Base-by-base conservation (phyloP, 495 filamentous ascomycete species). In the Hyaloscypha finlandica region DNA sequence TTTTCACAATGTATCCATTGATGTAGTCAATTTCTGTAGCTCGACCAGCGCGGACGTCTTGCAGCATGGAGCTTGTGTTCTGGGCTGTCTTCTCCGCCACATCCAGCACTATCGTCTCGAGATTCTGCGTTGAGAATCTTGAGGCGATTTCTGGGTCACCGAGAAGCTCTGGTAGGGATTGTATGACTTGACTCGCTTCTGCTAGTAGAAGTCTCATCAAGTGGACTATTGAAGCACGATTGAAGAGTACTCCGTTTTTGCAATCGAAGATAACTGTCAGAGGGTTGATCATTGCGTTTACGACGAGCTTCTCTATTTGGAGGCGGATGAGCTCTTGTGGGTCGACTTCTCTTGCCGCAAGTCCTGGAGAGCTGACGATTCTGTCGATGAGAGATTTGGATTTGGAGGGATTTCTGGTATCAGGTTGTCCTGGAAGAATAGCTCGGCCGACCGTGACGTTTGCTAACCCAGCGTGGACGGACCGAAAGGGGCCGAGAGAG, bases 251-350 rank as follows among this genome's bases (percentile, higher is more conserved):
- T 31, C 94, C 91, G 69, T 97, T 97, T 51, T 82, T 80, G 73
- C 88, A 89, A 63, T 89, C 80, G 62, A 92, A 80, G 3, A 96
- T 74, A 4, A 85, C 89, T 0, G 93, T 94, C 5, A 97, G 76
- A 0, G 94, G 92, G 73, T 95, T 92, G 62, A 98, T 87, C 59
- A 94, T 78, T 48, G 86, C 81, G 74, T 96, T 95, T 67, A 94
- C 81, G 14, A 88, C 90, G 2, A 97, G 81, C 73, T 96, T 92
- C 69, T 92, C 89, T 4, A 92, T 80, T 75, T 92, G 89, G 37
- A 87, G 71, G 4, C 80, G 74, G 69, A 87, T 81, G 25, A 90
- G 77, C 45, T 88, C 83, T 6, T 61, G 14, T 12, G 33, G 32
- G 8, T 79, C 67, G 48, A 88, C 77, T 33, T 73, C 68, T 22